A percentile compares a stretch with the other conserved stretches of the same genome.
Evolutionary conservation across 192 early-diverging fungal genomes (phyloP).

Genomic region (Allomyces macrogynus): DNA sequence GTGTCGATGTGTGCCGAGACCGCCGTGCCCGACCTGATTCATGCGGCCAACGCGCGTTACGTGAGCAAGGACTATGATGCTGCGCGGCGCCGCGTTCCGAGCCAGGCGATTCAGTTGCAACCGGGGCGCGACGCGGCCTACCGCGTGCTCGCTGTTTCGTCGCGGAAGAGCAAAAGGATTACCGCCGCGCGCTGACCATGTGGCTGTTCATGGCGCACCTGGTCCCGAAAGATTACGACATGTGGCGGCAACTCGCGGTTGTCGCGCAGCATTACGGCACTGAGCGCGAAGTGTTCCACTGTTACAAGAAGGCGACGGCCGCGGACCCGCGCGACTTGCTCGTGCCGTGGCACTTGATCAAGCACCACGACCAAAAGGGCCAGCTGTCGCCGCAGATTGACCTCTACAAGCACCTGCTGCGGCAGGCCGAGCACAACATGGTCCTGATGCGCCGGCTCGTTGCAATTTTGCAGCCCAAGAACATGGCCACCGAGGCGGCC

Average conservation of each 20-base stretch:
- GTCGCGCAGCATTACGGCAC: not conserved
- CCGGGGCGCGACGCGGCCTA: not conserved
- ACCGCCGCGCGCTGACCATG: not conserved
- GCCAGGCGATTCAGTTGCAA: not conserved
- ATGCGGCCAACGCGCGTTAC: not conserved
- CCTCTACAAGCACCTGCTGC: not conserved
- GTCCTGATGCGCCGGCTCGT: not conserved
- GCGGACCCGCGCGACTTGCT: not conserved
- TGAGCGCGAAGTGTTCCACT: not conserved
- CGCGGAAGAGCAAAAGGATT: not conserved
- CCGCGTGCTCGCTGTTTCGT: not conserved
- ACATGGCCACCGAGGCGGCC: not conserved
- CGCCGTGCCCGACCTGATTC: not conserved
- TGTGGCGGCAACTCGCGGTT: not conserved
- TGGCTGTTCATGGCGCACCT: not conserved
- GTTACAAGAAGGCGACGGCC: not conserved
- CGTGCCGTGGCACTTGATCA: not conserved
- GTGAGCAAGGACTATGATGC: not conserved
- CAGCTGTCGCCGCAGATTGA: not conserved
- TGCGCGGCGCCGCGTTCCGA: not conserved
- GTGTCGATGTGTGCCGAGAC: not conserved
- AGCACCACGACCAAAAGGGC: not conserved
- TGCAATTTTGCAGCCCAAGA: not conserved
- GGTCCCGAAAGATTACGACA: not conserved
- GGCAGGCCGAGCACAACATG: not conserved